Evolutionary conservation across 306 rosid genomes (phyloP).

Genomic region (Cucurbita pepo): DNA sequence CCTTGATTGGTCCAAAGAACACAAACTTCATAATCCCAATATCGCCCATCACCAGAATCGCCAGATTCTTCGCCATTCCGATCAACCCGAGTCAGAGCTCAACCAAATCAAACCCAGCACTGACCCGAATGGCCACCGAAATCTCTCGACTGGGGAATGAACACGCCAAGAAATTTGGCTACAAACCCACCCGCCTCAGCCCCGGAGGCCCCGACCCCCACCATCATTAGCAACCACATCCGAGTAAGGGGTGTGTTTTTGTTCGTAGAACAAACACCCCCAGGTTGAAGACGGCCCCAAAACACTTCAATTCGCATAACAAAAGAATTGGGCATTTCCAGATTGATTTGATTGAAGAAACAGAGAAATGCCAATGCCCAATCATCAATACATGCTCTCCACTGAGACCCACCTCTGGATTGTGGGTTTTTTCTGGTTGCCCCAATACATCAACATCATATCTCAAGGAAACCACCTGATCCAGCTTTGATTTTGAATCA

Average conservation of each 20-base stretch:
- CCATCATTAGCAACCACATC: neutral
- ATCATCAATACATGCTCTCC: neutral
- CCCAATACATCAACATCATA: neutral
- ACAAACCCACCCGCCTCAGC: neutral
- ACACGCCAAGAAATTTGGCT: neutral
- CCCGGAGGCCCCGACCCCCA: neutral
- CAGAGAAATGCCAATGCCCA: neutral
- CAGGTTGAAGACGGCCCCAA: neutral
- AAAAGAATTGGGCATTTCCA: neutral
- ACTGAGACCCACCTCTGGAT: neutral
- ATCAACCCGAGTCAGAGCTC: neutral
- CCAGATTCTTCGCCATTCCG: neutral
- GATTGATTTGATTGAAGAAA: neutral
- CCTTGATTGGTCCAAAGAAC: neutral
- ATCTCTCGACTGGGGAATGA: neutral
- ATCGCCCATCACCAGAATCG: neutral
- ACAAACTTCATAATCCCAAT: neutral
- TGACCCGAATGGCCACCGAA: neutral
- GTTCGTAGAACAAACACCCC: neutral
- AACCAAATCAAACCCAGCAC: neutral
- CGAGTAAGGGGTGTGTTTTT: neutral
- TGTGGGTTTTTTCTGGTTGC: neutral
- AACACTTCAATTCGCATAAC: neutral
- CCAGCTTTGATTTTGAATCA: no score
- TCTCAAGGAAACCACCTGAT: no score